Base-by-base conservation (phyloP, 805 yeast species). In the Saccharomyces eubayanus region DNA sequence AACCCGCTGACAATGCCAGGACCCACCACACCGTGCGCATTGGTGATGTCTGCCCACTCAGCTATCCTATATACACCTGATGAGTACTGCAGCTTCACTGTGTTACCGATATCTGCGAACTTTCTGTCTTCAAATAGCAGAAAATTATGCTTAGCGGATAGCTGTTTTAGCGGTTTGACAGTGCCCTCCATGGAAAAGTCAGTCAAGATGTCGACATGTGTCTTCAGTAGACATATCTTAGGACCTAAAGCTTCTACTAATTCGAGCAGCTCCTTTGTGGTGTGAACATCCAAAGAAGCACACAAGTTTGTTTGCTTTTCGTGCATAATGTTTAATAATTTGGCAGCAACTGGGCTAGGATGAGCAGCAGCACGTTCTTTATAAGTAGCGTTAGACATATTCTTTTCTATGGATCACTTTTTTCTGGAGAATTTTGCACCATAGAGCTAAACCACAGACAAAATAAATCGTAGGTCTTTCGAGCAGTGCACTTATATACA, bases 21-120 rank as follows among this genome's bases (percentile, higher is more conserved):
- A 24, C 99, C 99, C 2, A 98, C 92, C 31, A 94, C 91, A 55
- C 97, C 96, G 65, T 94, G 99, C 0, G 98, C 98, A 70, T 94
- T 94, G 36, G 98, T 92, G 61, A 94, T 90, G 66, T 94, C 97
- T 0, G 98, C 83, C 99, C 99, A 94, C 63, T 83, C 74, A 12
- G 96, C 94, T 57, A 92, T 92, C 66, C 81, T 83, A 74, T 82
- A 90, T 10, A 89, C 85, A 47, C 99, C 99, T 41, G 95, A 89
- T 31, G 87, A 75, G 71, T 92, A 94, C 72, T 94, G 99, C 47
- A 89, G 80, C 73, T 92, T 91, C 52, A 94, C 99, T 1, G 99
- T 94, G 66, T 91, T 89, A 16, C 99, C 99, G 62, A 94, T 94
- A 71, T 94, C 99, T 27, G 99, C 99, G 72, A 94, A 94, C 73